Percentiles rank a stretch among this genome's conserved stretches.
These are phyloP conservation scores for Metschnikowia bowlesiae DNA, from an alignment of 805 yeast genomes.

Conservation along the genomic window DNA sequence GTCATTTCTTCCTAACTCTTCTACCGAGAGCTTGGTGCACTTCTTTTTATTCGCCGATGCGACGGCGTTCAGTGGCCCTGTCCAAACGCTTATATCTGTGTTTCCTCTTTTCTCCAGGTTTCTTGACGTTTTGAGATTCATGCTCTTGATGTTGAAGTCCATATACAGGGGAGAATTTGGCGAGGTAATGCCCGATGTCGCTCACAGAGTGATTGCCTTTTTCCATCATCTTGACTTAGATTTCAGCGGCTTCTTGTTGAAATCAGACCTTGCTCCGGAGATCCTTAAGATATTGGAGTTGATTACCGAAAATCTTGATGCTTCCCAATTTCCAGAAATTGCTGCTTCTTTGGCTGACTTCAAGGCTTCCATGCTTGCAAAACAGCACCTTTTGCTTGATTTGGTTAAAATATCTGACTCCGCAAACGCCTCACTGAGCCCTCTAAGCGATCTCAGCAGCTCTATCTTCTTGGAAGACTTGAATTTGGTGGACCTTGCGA, in stretches of 20 bases:
- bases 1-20: constrained; percentile 40
- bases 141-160: constrained; percentile 15
- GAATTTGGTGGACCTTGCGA: constrained; percentile 52
- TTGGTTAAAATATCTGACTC: constrained; percentile 14
- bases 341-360: constrained; percentile 42
- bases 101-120: constrained; percentile 37
- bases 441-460: constrained; percentile 29
- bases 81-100: constrained; percentile 19
- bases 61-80: constrained; percentile 10
- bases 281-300: constrained; percentile 52
- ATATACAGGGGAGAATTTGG: constrained; percentile 24
- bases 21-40: constrained; percentile 74
- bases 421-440: constrained; percentile 9
- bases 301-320: constrained; percentile 18
- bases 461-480: constrained; percentile 50
- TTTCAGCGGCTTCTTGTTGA: constrained; percentile 68
- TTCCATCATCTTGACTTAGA: constrained; percentile 53
- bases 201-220: constrained; percentile 49
- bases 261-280: constrained; percentile 55
- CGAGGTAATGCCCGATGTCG: constrained; percentile 27
- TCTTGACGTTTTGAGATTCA: constrained; percentile 23
- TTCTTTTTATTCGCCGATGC: constrained; percentile 44
- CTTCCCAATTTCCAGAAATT: background rate
- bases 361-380: constrained; percentile 47
- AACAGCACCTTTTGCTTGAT: constrained; percentile 40